Evolutionary conservation across 2,329 filamentous ascomycete genomes (phyloP).

Genomic region (Colletotrichum truncatum): DNA sequence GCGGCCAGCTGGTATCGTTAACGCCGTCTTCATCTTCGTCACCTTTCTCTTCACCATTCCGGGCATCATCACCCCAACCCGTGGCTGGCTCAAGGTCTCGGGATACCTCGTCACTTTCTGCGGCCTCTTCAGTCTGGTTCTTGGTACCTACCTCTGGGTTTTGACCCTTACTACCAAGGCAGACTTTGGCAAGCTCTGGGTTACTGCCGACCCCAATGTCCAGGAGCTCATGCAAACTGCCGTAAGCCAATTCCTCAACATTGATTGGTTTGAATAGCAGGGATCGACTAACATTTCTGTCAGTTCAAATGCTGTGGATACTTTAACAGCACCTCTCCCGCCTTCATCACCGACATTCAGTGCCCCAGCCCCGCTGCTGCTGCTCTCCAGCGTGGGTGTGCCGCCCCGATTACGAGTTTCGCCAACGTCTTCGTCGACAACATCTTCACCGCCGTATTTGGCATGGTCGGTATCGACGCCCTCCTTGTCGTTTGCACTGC

Average conservation of each 20-base stretch:
- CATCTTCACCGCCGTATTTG: conserved; percentile 83
- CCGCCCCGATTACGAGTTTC: conserved; percentile 72
- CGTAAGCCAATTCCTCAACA: conserved; percentile 52
- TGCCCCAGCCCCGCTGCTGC: conserved; percentile 78
- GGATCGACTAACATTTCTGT: conserved; percentile 31
- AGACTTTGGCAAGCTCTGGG: conserved; percentile 70
- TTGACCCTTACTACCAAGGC: conserved; percentile 74
- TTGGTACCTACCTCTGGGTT: conserved; percentile 78
- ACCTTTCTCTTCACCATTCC: conserved; percentile 77
- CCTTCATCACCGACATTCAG: conserved; percentile 74
- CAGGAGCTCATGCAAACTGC: conserved; percentile 77
- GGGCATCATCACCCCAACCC: conserved; percentile 72
- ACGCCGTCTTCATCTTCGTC: conserved; percentile 76
- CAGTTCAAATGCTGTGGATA: conserved; percentile 87
- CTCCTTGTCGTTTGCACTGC: conserved; percentile 76
- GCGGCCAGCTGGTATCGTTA: conserved; percentile 73
- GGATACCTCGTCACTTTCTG: conserved; percentile 71
- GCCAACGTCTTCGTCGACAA: conserved; percentile 77
- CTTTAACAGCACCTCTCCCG: conserved; percentile 74
- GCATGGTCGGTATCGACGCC: conserved; percentile 77
- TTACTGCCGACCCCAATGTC: conserved; percentile 59
- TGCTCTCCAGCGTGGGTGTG: conserved; percentile 75
- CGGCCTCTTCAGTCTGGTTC: conserved; percentile 69
- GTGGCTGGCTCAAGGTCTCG: conserved; percentile 76
- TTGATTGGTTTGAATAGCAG: background rate